Evolutionary conservation across 108 stramenopile genomes (phyloP).

Genomic region (Fragilaria radians): DNA sequence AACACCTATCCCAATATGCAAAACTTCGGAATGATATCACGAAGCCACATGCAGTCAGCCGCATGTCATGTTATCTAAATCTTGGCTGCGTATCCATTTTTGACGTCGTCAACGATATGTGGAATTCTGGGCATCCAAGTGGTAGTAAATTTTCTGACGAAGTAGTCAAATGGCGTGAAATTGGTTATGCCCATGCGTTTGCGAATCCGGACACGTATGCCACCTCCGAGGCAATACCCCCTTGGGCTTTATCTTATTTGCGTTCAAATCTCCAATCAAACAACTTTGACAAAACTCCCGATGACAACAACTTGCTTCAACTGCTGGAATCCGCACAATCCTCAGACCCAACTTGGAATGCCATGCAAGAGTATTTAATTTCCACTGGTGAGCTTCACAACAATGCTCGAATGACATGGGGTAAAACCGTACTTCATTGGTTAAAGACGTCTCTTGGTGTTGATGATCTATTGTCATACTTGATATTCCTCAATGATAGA

Average conservation of each 20-base stretch:
- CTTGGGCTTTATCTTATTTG: slow-evolving; percentile 24
- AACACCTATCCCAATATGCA: slow-evolving; percentile 34
- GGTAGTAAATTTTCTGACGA: slow-evolving; percentile 60
- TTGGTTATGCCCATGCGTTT: slow-evolving; percentile 51
- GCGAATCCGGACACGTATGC: slow-evolving; percentile 29
- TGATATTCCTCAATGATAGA: slow-evolving; percentile 58
- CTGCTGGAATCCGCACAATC: slow-evolving; percentile 24
- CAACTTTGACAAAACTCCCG: slow-evolving; percentile 2
- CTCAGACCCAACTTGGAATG: slow-evolving; percentile 47
- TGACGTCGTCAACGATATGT: slow-evolving; percentile 37
- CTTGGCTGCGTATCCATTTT: slow-evolving; percentile 58
- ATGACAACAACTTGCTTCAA: no score
- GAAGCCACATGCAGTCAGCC: slow-evolving; percentile 40
- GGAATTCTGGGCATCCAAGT: slow-evolving; percentile 18
- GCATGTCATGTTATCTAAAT: slow-evolving; percentile 68
- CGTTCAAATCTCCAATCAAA: not conserved
- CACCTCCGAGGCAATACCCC: slow-evolving; percentile 19
- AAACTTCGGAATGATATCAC: slow-evolving; percentile 38
- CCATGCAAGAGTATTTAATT: slow-evolving; percentile 61
- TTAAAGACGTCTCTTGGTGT: not conserved
- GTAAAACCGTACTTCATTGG: slow-evolving; percentile 63
- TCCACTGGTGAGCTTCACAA: slow-evolving; percentile 72
- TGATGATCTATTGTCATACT: slow-evolving; percentile 19
- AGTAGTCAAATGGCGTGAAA: slow-evolving; percentile 62
- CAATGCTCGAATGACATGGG: slow-evolving; percentile 83